Conservation (phyloP, 257 asterid species). For the Mentha longifolia region DNA sequence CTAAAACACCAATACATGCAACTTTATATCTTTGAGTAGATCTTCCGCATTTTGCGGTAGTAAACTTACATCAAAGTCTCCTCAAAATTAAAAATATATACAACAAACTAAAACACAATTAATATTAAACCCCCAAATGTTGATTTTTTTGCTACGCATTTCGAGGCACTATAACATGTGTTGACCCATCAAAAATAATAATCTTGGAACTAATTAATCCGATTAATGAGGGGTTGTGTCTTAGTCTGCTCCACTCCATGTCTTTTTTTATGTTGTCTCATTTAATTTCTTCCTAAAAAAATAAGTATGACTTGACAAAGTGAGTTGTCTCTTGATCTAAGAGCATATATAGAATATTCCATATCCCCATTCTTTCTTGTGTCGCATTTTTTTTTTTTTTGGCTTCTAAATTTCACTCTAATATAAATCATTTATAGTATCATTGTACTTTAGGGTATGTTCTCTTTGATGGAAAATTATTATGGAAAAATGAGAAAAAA, state of each 20-base stretch:
- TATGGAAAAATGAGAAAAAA: too few relatives aligned
- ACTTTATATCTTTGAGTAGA: conserved; percentile 4
- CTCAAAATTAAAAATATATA: background rate
- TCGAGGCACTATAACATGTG: conserved; percentile 24
- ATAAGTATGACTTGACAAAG: background rate
- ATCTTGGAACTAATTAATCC: conserved; percentile 5
- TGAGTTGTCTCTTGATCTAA: conserved; percentile 27
- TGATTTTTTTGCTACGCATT: conserved; percentile 19
- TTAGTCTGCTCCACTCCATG: conserved; percentile 19
- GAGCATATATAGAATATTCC: conserved; percentile 32
- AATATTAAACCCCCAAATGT: background rate
- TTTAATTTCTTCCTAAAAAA: conserved; percentile 18
- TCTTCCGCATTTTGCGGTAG: conserved; percentile 31
- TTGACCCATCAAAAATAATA: background rate
- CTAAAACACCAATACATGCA: conserved; percentile 11
- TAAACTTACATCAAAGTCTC: conserved; percentile 12
- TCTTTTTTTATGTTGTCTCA: conserved; percentile 28
- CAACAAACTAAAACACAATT: background rate
- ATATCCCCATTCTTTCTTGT: background rate
- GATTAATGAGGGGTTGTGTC: conserved; percentile 21
- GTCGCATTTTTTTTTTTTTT: background rate
- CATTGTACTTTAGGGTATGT: background rate
- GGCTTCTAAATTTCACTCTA: background rate
- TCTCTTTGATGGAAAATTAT: too few relatives aligned
- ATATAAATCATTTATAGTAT: background rate